Percentiles rank a stretch among this genome's conserved stretches.
These are phyloP conservation scores for Cutaneotrichosporon sp. DNA, from an alignment of 1,284 basidiomycete genomes.

Conservation along the genomic window DNA sequence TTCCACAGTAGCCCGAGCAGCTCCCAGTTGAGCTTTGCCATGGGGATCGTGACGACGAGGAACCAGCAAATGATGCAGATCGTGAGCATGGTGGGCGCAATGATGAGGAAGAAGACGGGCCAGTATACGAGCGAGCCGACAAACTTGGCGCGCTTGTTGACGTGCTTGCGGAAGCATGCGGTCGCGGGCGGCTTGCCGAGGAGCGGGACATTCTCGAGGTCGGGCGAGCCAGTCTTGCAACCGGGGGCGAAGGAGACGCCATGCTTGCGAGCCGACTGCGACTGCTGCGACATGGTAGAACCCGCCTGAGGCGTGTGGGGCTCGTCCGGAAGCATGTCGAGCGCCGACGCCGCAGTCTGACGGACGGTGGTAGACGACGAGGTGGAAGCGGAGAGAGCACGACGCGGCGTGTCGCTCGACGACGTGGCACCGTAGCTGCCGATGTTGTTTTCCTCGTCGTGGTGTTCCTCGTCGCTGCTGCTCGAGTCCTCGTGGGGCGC, in stretches of 20 bases:
- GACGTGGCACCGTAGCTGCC: background rate
- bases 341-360: slow-evolving; percentile 1
- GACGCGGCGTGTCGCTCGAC: background rate
- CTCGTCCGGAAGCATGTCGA: slow-evolving; percentile 13
- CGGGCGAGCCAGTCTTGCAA: slow-evolving; percentile 19
- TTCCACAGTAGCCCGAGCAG: slow-evolving; percentile 80
- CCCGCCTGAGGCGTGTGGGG: slow-evolving; percentile 14
- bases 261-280: slow-evolving; percentile 17
- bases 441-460: slow-evolving; percentile 17
- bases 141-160: slow-evolving; percentile 50
- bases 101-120: slow-evolving; percentile 69
- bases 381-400: slow-evolving; percentile 14
- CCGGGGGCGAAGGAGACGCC: slow-evolving; percentile 43
- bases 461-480: slow-evolving; percentile 13
- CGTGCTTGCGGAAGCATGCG: slow-evolving; percentile 32
- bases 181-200: slow-evolving; percentile 23
- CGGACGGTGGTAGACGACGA: slow-evolving; percentile 31
- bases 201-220: slow-evolving; percentile 37
- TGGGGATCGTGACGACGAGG: slow-evolving; percentile 90
- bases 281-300: background rate
- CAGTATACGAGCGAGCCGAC: slow-evolving; percentile 71
- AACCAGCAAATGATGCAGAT: slow-evolving; percentile 91
- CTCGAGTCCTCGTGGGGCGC: slow-evolving; percentile 36
- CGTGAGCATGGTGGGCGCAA: slow-evolving; percentile 84
- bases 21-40: slow-evolving; percentile 96